Evolutionary conservation across 257 asterid species (phyloP).

Genomic region (Thymus mandschuricus): DNA sequence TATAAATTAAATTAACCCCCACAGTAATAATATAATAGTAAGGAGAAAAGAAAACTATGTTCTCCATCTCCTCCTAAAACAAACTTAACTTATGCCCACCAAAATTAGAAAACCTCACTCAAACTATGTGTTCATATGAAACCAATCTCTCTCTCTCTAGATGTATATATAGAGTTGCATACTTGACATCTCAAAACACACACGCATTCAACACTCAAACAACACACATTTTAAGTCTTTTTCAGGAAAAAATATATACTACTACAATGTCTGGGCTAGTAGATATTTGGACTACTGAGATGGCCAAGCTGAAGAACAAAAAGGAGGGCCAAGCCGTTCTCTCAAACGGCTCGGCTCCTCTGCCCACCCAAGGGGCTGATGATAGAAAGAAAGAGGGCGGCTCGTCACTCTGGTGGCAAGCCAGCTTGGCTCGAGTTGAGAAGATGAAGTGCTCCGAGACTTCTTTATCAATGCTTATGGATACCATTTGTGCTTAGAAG

Average conservation of each 20-base stretch:
- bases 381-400: constrained; percentile 15
- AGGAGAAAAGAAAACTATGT: neutral
- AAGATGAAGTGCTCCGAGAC: constrained; percentile 45
- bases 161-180: neutral
- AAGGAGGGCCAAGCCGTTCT: constrained; percentile 18
- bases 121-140: neutral
- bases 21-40: neutral
- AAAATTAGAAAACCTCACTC: neutral
- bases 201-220: neutral
- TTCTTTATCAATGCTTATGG: constrained; percentile 49
- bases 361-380: constrained; percentile 7
- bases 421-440: constrained; percentile 33
- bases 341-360: constrained; percentile 25
- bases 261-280: constrained; percentile 47
- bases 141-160: too few species aligned
- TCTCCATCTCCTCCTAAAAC: neutral
- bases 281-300: constrained; percentile 57
- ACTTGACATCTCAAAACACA: neutral
- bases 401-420: constrained; percentile 30
- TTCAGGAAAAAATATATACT: neutral
- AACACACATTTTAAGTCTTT: neutral
- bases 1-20: neutral
- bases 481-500: constrained; percentile 42
- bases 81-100: neutral
- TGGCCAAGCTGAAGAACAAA: constrained; percentile 45